Percentiles rank a stretch among this genome's conserved stretches.
phyloP scores from a whole-genome alignment of 495 filamentous ascomycete species.

The Podospora appendiculata region DNA sequence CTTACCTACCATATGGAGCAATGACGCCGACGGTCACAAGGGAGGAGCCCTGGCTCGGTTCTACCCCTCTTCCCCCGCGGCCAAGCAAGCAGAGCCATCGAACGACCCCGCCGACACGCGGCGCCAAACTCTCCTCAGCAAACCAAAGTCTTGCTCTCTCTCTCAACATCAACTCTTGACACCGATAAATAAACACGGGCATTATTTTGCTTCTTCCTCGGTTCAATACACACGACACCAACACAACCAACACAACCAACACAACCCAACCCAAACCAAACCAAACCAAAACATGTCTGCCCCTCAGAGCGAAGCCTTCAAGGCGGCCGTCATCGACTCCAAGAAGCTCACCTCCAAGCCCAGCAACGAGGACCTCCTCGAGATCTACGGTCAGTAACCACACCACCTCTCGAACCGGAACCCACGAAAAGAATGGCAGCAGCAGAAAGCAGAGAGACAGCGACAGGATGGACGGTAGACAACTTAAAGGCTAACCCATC shows the following conservation, averaged over 20 bases:
- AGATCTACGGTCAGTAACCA: constrained; percentile 34
- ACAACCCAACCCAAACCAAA: constrained; percentile 1
- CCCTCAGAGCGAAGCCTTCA: constrained; percentile 43
- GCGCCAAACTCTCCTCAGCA: neutral
- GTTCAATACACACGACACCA: neutral
- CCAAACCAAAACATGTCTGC: constrained; percentile 30
- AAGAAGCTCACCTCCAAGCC: constrained; percentile 57
- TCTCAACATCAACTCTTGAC: neutral
- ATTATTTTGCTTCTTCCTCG: neutral
- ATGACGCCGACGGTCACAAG: neutral
- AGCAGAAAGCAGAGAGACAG: too few species aligned
- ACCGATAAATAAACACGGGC: neutral
- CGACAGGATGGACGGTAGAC: neutral
- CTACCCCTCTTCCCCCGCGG: too few species aligned
- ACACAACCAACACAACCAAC: constrained; percentile 26
- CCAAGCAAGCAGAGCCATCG: too few species aligned
- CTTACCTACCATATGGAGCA: neutral
- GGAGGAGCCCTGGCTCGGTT: too few species aligned
- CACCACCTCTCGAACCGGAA: neutral
- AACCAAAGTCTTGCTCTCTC: neutral
- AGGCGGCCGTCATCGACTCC: constrained; percentile 54
- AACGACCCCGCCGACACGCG: neutral
- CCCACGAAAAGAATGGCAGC: too few species aligned
- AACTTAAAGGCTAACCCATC: neutral
- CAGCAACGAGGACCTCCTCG: constrained; percentile 48